Evolutionary conservation across 106 monocot species (phyloP), one percentile per base, ranked within the genome.

Genomic region (Phalaenopsis aphrodite): DNA sequence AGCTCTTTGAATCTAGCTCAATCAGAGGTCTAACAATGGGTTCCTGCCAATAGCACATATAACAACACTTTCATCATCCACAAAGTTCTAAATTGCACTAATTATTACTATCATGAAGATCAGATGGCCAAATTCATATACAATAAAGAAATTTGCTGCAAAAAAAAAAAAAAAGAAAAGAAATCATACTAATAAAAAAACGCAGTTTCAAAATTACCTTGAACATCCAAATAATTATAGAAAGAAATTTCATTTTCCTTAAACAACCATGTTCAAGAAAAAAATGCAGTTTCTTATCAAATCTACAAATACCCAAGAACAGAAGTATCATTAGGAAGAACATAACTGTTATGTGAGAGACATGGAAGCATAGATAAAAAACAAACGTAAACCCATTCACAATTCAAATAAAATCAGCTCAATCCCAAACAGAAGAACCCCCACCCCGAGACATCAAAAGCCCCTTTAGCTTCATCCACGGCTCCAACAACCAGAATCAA

Each of bases 1-100:
- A 81, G 21, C 84, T 78, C 57, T 81, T 85, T 48, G 91, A 80
- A 80, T 94, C 94, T n/a, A 94, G 78, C 23, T 94, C 89, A 75
- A 79, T 66, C n/a, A 94, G 78, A 15, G 85, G 84, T 80, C 81
- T 89, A 72, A 87, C 39, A 64, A 84, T 82, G 11, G 87, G 86
- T 67, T 91, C 91, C 94, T 93, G 93, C 41, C 47, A 61, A 61
- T 5, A 61, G 61, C 10, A 9, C 19, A 61, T 61, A 61, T 21
- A 61, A 8, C 61, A 61, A 3, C 21, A 61, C 61, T 21, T 61
- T 21, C n/a, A 61, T 18, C 21, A 61, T 21, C 21, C n/a, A 61
- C 61, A 61, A 61, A 61, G 23, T 61, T 4, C 21, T 61, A 21
- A 8, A 19, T 21, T 8, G 18, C n/a, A 61, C 5, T n/a, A 61